A percentile compares a stretch with the other conserved stretches of the same genome.
Conservation (phyloP, 2,329 filamentous ascomycete genomes). For the Curvularia hawaiiensis region DNA sequence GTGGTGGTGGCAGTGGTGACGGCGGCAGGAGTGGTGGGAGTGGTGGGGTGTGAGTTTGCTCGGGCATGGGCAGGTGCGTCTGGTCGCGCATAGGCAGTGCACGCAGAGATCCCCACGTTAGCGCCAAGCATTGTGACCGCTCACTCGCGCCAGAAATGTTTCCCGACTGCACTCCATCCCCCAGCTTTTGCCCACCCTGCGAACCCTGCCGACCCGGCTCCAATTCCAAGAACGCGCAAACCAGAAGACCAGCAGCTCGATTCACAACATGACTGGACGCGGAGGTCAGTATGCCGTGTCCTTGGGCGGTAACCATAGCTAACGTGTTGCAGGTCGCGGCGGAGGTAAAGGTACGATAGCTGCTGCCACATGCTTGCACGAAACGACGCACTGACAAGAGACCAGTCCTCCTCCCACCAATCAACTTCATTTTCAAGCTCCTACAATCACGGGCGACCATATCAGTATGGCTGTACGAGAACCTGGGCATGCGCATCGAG, state of each 20-base stretch:
- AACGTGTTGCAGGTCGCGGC: constrained; percentile 58
- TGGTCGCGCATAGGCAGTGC: constrained; percentile 31
- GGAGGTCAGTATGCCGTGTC: constrained; percentile 33
- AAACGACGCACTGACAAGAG: constrained; percentile 17
- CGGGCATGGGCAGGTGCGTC: constrained; percentile 27
- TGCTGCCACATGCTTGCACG: constrained; percentile 12
- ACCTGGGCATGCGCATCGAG: constrained; percentile 91
- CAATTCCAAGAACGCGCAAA: constrained; percentile 8
- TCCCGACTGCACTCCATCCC: constrained; percentile 23
- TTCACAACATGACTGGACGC: constrained; percentile 39
- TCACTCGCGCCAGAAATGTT: constrained; percentile 34
- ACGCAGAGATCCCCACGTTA: constrained; percentile 28
- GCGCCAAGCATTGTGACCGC: constrained; percentile 38
- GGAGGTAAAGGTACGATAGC: constrained; percentile 50
- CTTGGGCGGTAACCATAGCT: constrained; percentile 18
- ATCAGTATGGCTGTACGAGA: constrained; percentile 96
- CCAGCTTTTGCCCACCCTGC: constrained; percentile 20
- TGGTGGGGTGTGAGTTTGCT: constrained; percentile 27
- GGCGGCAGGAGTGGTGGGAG: not conserved
- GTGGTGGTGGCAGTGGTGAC: constrained; percentile 13
- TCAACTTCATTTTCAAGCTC: constrained; percentile 94
- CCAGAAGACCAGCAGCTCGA: constrained; percentile 8
- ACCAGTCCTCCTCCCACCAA: constrained; percentile 71
- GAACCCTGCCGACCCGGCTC: constrained; percentile 2
- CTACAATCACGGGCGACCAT: constrained; percentile 83